Base-by-base conservation (phyloP, 2,329 filamentous ascomycete species). In the Metarhizium humberi region DNA sequence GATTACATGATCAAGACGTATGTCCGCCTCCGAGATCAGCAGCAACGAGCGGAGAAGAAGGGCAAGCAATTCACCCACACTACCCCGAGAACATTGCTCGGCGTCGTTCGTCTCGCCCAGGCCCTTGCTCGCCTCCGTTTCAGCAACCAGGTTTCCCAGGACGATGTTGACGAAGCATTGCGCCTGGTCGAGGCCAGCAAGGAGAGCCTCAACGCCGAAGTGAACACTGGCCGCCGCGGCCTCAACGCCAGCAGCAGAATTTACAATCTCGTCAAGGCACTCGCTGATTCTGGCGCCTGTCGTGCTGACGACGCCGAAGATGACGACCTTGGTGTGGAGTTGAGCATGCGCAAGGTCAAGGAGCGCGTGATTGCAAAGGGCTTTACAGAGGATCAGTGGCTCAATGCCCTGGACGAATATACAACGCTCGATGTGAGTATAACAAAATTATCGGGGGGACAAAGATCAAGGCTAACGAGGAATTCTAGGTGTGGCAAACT, bases 1-100 rank as follows among this genome's bases (percentile, higher is more conserved):
- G 94, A 99, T 69, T 99, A 99, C 76, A 90, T 99, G 78, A 88
- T 95, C 54, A 94, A 92, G 68, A 95, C 92, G 0, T 99, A 99
- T 68, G 94, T 99, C 36, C 88, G 90, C 58, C 87, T 99, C 79
- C 87, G 94, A 53, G 90, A 95, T 65, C 84, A 92, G 66, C 91
- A 96, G 71, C 91, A 92, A 71, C 85, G 88, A 56, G 92, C 95
- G 59, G 94, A 97, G 74, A 88, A 87, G 70, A 86, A 84, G 67
- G 92, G 92, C 74, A 90, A 92, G 72, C 90, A 92, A 63, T 97
- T 97, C 70, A 88, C 90, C 2, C 90, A 99, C 73, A 95, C 92
- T 18, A 95, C 92, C 2, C 88, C 92, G 1, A 89, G 94, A 79
- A 97, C 94, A 1, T 80, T 99, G 14, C 84, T 99, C 4, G 94